A percentile compares a stretch with the other conserved stretches of the same genome.
Evolutionary conservation across 768 basidiomycete genomes (phyloP).

Genomic region (Cyathus striatus): DNA sequence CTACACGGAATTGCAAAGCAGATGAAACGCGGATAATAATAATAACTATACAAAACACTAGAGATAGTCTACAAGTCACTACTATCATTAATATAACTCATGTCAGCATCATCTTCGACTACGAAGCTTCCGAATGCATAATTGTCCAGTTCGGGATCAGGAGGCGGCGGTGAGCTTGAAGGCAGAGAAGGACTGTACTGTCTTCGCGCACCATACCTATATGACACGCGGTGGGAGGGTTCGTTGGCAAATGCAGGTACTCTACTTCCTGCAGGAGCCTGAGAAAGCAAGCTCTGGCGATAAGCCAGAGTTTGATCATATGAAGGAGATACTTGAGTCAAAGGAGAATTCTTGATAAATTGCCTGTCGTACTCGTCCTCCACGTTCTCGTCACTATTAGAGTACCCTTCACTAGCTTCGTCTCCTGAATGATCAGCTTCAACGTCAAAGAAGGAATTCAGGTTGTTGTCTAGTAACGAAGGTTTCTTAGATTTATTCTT

Average conservation of each 20-base stretch:
- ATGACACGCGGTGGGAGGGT: conserved; percentile 33
- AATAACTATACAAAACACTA: too few species aligned
- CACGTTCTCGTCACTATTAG: conserved; percentile 45
- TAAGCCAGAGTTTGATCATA: conserved; percentile 74
- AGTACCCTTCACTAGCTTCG: conserved; percentile 62
- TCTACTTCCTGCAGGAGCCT: conserved; percentile 37
- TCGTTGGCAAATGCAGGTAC: conserved; percentile 52
- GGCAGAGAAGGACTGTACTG: conserved; percentile 8
- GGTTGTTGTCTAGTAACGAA: conserved; percentile 17
- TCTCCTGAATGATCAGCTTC: conserved; percentile 81
- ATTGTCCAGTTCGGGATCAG: conserved; percentile 50
- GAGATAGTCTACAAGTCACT: conserved; percentile 2
- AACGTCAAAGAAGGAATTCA: conserved; percentile 50
- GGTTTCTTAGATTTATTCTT: conserved; percentile 15
- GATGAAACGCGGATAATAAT: too few species aligned
- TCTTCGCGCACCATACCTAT: background rate
- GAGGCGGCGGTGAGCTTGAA: conserved; percentile 60
- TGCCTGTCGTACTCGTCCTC: conserved; percentile 64
- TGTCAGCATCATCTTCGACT: conserved; percentile 72
- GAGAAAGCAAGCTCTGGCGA: conserved; percentile 68
- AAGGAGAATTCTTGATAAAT: conserved; percentile 59
- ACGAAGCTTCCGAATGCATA: conserved; percentile 78
- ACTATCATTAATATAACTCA: conserved; percentile 32
- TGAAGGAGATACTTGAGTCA: conserved; percentile 64
- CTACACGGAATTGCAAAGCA: too few species aligned